Percentiles rank a stretch among this genome's conserved stretches.
phyloP scores from a whole-genome alignment of 495 filamentous ascomycete species.

The Aspergillus hancockii region DNA sequence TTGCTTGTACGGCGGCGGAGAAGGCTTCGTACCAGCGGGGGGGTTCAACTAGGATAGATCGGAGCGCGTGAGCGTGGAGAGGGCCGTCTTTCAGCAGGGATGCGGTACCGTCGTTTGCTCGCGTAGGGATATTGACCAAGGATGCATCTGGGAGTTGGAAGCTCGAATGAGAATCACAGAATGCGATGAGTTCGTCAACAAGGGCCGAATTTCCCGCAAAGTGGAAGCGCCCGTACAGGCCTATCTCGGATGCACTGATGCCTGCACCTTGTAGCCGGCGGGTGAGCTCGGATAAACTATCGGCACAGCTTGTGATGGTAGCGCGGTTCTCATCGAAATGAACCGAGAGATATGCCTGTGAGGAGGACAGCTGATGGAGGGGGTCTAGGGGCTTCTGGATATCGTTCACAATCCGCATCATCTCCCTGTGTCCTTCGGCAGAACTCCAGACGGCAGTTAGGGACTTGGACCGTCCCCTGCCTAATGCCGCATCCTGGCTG shows the following conservation, averaged over 20 bases:
- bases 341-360: constrained; percentile 47
- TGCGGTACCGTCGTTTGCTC: not conserved
- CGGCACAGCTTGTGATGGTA: constrained; percentile 21
- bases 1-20: too few relatives aligned
- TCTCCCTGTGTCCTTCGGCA: constrained; percentile 16
- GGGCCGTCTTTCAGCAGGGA: too few relatives aligned
- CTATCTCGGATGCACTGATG: constrained; percentile 3
- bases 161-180: not conserved
- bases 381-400: constrained; percentile 13
- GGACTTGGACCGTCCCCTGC: not conserved
- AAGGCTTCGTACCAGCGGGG: constrained; percentile 8
- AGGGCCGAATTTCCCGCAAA: not conserved
- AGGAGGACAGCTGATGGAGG: not conserved
- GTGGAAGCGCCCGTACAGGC: constrained; percentile 13
- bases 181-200: not conserved
- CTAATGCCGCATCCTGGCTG: constrained; percentile 25
- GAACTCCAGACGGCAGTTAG: constrained; percentile 26
- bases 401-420: constrained; percentile 24
- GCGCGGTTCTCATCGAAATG: constrained; percentile 41
- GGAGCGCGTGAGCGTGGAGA: constrained; percentile 2
- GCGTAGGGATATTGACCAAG: not conserved
- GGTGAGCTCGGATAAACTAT: not conserved
- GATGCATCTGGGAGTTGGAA: constrained; percentile 10
- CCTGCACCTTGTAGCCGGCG: constrained; percentile 1
- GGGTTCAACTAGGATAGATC: not conserved